Conservation (phyloP, 192 early-diverging fungal genomes). For the Coemansia furcata region DNA sequence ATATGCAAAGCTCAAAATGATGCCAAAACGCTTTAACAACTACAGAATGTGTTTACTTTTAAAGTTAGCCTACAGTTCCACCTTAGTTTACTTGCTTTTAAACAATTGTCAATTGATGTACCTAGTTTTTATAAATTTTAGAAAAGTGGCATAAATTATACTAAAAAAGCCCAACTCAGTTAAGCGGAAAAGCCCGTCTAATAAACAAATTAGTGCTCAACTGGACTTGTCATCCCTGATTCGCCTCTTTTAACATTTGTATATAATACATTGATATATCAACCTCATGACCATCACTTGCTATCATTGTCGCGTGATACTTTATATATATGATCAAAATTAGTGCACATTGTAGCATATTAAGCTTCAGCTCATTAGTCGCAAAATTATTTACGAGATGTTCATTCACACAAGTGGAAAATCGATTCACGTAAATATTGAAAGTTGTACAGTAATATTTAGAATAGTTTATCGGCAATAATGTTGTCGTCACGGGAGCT, state of each 20-base stretch:
- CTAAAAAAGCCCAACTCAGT: background rate
- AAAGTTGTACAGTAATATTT: background rate
- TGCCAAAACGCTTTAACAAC: too few relatives aligned
- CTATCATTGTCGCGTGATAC: too few relatives aligned
- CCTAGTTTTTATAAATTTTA: too few relatives aligned
- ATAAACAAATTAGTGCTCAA: background rate
- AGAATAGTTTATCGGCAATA: background rate
- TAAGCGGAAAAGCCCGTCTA: background rate
- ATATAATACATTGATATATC: background rate
- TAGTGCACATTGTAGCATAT: background rate
- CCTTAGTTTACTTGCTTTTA: too few relatives aligned
- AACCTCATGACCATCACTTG: background rate
- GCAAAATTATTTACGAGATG: background rate
- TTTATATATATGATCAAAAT: background rate
- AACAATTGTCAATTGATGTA: too few relatives aligned
- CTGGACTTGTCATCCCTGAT: background rate
- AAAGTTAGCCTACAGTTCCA: too few relatives aligned
- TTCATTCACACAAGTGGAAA: background rate
- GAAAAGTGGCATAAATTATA: too few relatives aligned
- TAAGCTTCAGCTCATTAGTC: background rate
- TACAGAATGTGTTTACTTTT: too few relatives aligned
- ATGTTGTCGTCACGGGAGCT: constrained; percentile 7
- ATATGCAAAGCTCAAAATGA: too few relatives aligned
- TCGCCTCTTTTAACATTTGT: background rate
- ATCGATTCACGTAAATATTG: background rate